Percentiles rank a stretch among this genome's conserved stretches.
phyloP scores from a whole-genome alignment of 2,329 filamentous ascomycete species.

The Westerdykella ornata region DNA sequence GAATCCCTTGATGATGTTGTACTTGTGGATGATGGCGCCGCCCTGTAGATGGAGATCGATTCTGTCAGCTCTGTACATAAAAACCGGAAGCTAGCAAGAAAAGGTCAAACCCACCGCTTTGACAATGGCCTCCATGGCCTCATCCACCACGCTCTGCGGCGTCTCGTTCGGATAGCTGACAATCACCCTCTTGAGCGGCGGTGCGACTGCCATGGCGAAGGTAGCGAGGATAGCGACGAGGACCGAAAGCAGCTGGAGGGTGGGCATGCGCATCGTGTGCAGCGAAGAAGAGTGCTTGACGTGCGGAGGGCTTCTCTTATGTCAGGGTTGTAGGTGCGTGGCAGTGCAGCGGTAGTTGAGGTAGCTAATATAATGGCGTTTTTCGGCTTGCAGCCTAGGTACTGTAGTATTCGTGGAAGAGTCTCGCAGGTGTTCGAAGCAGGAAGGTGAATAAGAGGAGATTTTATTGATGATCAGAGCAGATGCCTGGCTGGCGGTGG shows the following conservation, averaged over 20 bases:
- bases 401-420: too few relatives aligned
- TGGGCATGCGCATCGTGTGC: conserved; percentile 59
- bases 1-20: conserved; percentile 63
- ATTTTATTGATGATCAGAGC: too few relatives aligned
- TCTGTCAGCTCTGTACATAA: background rate
- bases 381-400: too few relatives aligned
- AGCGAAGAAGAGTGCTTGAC: background rate
- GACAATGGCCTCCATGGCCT: conserved; percentile 65
- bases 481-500: too few relatives aligned
- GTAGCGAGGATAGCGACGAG: conserved; percentile 54
- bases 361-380: too few relatives aligned
- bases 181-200: conserved; percentile 65
- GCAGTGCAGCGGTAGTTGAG: background rate
- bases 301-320: too few relatives aligned
- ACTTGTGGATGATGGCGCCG: conserved; percentile 73
- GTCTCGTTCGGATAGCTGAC: conserved; percentile 68
- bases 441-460: too few relatives aligned
- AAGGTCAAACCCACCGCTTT: conserved; percentile 49
- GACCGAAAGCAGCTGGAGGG: conserved; percentile 45
- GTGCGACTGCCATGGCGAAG: conserved; percentile 53
- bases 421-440: too few relatives aligned
- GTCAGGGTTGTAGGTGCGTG: background rate
- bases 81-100: too few relatives aligned
- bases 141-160: conserved; percentile 59
- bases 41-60: conserved; percentile 43